phyloP scores from a whole-genome alignment of 176 grass and related monocot species.

The Saccharum officinarum region DNA sequence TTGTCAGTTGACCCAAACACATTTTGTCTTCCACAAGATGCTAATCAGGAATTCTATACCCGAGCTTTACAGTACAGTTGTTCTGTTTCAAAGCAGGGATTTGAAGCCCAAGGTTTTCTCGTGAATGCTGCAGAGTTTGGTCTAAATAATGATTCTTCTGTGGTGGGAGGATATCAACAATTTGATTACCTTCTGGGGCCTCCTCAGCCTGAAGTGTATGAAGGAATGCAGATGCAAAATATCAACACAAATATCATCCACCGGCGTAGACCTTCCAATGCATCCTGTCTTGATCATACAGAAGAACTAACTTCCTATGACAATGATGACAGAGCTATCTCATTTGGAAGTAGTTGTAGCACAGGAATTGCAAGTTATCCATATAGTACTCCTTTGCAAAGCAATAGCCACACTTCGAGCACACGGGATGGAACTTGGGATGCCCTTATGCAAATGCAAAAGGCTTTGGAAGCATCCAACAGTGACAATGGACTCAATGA shows the following conservation, averaged over 20 bases:
- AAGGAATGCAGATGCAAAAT: conserved; percentile 27
- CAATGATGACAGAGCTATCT: conserved; percentile 51
- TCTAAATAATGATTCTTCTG: conserved; percentile 22
- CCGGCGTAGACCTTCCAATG: conserved; percentile 36
- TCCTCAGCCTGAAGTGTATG: conserved; percentile 21
- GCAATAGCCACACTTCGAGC: conserved; percentile 34
- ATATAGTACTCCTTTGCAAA: conserved; percentile 46
- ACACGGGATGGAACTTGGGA: conserved; percentile 46
- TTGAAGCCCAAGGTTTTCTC: conserved; percentile 32
- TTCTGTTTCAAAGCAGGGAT: conserved; percentile 33
- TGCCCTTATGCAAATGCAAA: conserved; percentile 58
- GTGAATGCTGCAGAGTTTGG: conserved; percentile 30
- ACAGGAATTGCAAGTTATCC: conserved; percentile 28
- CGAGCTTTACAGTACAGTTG: conserved; percentile 36
- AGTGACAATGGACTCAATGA: conserved; percentile 50
- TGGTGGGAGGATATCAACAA: conserved; percentile 29
- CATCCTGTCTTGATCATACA: conserved; percentile 43
- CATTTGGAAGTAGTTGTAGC: conserved; percentile 50
- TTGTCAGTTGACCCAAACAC: conserved; percentile 2
- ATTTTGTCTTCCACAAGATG: conserved; percentile 42
- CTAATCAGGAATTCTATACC: conserved; percentile 41
- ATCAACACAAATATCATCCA: conserved; percentile 1
- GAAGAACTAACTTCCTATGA: conserved; percentile 50
- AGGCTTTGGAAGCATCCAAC: conserved; percentile 41
- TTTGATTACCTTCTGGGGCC: conserved; percentile 13